Evolutionary conservation across 345 rosid genomes (phyloP).

Genomic region (Hibiscus mutabilis): DNA sequence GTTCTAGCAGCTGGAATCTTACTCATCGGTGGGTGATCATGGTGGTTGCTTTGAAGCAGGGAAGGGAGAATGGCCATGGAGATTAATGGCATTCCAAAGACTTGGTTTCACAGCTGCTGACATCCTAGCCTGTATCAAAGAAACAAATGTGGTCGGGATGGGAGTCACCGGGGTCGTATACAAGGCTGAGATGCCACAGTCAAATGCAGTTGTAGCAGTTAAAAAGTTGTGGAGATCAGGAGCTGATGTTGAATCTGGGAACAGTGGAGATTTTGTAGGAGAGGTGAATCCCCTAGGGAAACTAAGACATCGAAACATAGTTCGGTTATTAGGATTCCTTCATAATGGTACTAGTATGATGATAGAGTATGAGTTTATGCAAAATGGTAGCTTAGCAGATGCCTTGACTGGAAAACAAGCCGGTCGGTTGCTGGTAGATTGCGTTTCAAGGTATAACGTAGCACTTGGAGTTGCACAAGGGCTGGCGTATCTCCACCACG

Average conservation of each 20-base stretch:
- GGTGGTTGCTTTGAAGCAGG: constrained; percentile 53
- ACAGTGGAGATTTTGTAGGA: constrained; percentile 58
- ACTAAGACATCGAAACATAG: constrained; percentile 86
- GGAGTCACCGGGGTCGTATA: constrained; percentile 91
- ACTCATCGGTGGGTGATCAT: constrained; percentile 29
- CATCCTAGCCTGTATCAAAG: constrained; percentile 62
- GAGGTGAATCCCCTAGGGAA: constrained; percentile 83
- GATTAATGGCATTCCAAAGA: constrained; percentile 83
- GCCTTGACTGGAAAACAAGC: constrained; percentile 73
- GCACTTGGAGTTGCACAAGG: constrained; percentile 92
- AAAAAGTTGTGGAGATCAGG: constrained; percentile 83
- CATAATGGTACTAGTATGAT: constrained; percentile 65
- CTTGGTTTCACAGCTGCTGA: constrained; percentile 71
- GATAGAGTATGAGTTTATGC: constrained; percentile 87
- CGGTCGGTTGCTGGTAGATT: constrained; percentile 59
- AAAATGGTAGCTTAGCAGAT: constrained; percentile 74
- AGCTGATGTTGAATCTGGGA: constrained; percentile 52
- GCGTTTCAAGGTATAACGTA: constrained; percentile 82
- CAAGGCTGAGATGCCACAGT: constrained; percentile 59
- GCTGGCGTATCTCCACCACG: constrained; percentile 90
- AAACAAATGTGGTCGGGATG: constrained; percentile 79
- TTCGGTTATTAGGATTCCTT: constrained; percentile 65
- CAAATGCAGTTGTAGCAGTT: constrained; percentile 57
- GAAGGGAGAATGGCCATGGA: constrained; percentile 86
- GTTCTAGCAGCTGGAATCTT: constrained; percentile 46